Conservation (phyloP, 2,329 filamentous ascomycete genomes). For the Sporothrix variecibatus region DNA sequence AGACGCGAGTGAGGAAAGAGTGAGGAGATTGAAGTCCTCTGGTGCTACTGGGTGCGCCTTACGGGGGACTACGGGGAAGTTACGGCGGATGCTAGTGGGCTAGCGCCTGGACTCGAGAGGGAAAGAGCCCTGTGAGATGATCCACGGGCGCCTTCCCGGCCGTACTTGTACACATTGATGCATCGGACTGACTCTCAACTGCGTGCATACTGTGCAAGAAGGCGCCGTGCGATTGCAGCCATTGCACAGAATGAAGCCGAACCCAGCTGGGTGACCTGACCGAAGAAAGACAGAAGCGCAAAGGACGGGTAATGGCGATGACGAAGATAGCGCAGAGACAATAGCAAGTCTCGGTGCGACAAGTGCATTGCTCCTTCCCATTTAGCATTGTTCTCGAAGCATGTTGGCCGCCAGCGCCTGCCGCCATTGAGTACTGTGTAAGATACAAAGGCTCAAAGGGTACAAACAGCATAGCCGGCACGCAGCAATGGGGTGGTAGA, state of each 20-base stretch:
- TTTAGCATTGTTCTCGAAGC: slow-evolving; percentile 18
- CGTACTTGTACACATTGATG: not conserved
- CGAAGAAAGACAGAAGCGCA: not conserved
- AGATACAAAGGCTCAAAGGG: not conserved
- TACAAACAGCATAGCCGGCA: no score
- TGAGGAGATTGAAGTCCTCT: not conserved
- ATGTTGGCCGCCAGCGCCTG: not conserved
- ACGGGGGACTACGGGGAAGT: not conserved
- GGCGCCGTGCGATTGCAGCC: not conserved
- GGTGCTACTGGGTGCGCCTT: not conserved
- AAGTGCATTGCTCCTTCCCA: not conserved
- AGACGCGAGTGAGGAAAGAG: no score
- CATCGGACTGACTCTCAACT: not conserved
- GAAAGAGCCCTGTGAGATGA: slow-evolving; percentile 6
- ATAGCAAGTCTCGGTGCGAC: slow-evolving; percentile 11
- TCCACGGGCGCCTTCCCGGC: not conserved
- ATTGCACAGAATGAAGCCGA: not conserved
- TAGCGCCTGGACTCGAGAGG: not conserved
- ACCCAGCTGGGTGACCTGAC: not conserved
- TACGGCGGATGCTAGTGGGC: not conserved
- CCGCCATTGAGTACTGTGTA: not conserved
- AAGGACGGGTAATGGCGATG: not conserved
- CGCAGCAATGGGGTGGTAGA: not conserved
- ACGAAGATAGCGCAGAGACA: not conserved
- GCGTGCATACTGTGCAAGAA: not conserved